Evolutionary conservation across 2,329 filamentous ascomycete genomes (phyloP), one percentile per base, ranked within the genome.

Genomic region (Eutypa lata): DNA sequence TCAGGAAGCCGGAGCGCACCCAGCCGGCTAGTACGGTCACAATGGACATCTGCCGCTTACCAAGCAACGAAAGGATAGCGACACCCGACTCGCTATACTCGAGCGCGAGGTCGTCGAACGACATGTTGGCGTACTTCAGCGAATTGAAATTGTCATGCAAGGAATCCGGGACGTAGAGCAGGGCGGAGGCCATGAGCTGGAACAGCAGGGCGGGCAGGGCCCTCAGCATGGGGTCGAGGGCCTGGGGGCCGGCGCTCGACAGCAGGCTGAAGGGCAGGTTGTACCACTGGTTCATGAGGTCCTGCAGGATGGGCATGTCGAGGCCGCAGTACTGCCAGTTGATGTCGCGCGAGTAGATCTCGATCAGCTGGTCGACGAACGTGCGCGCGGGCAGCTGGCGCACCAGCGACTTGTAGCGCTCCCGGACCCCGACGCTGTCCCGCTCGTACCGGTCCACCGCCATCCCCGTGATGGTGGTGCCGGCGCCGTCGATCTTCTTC

Each of bases 31-130:
- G 71, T 3, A 86, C 79, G 0, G 80, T 80, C 7, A 79, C 76
- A 13, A 84, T 61, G 4, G 80, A 79, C 55, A 84, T 76, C 44
- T 80, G 72, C 47, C 76, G 73, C 65, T 84, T 85, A 16, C 81
- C 83, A 22, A 87, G 68, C 21, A 86, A 65, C 16, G 71, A 71
- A 40, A 83, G 61, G 43, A 86, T 75, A 8, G 76, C 72, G 24
- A 79, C 70, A 7, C 82, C 80, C 0, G 79, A 76, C 51, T 86
- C 81, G 60, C 81, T 84, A 61, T 85, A 86, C 52, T 85, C 83
- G 16, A 72, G 69, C 2, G 82, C 82, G 19, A 87, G 66, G 48
- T 85, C 81, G 63, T 84, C 80, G 54, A 84, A 83, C 2, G 77
- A 78, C 78, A 84, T 83, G 47, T 75, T 78, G 3, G 79, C 77